Evolutionary conservation across 2,329 filamentous ascomycete species (phyloP).

Genomic region (Intubia oerlemansii): DNA sequence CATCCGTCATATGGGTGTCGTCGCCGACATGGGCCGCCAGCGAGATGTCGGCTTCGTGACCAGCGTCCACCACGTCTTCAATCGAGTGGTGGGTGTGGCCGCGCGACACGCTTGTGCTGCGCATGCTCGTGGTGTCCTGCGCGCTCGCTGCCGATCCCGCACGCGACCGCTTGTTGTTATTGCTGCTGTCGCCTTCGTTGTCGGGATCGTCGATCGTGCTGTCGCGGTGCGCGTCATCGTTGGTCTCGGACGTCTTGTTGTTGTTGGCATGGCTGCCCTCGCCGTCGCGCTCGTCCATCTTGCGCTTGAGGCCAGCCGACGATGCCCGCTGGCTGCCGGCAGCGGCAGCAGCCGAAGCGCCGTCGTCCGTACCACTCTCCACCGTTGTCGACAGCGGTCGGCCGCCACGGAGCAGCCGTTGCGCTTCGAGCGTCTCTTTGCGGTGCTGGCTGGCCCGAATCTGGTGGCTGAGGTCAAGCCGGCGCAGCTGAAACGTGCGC

Average conservation of each 20-base stretch:
- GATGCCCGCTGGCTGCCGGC: background rate
- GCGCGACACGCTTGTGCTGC: too few relatives aligned
- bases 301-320: too few relatives aligned
- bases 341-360: too few relatives aligned
- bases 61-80: too few relatives aligned
- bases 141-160: conserved; percentile 4
- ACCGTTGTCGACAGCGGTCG: conserved; percentile 5
- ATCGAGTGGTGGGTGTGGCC: too few relatives aligned
- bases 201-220: background rate
- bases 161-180: conserved; percentile 2
- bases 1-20: background rate
- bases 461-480: conserved; percentile 21
- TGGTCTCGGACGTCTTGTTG: too few relatives aligned
- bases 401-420: conserved; percentile 4
- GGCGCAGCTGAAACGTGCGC: conserved; percentile 19
- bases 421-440: conserved; percentile 14
- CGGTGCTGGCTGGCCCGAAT: conserved; percentile 20
- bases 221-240: background rate
- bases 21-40: background rate
- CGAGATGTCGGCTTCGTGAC: too few relatives aligned
- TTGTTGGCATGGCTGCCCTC: too few relatives aligned
- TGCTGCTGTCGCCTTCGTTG: background rate
- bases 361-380: too few relatives aligned
- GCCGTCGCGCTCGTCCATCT: too few relatives aligned
- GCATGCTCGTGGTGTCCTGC: conserved; percentile 6